Conservation (phyloP, 805 yeast genomes). For the Lipomyces chichibuensis region DNA sequence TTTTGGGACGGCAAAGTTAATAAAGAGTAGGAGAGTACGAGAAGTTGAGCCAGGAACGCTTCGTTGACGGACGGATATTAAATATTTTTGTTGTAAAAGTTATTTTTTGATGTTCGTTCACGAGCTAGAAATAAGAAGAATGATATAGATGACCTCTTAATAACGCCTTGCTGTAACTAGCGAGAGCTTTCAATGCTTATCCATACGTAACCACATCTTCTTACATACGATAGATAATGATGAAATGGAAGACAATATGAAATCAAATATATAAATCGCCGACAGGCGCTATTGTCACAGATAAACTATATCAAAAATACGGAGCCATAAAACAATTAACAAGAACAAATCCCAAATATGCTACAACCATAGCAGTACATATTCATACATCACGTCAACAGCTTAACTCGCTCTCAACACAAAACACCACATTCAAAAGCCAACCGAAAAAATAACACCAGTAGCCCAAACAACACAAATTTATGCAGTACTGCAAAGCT, state of each 20-base stretch:
- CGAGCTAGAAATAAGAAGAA: background rate
- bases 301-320: background rate
- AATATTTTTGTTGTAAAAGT: slow-evolving; percentile 12
- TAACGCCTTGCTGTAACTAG: background rate
- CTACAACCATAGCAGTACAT: background rate
- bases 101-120: background rate
- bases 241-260: background rate
- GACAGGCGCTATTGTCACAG: no score
- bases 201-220: background rate
- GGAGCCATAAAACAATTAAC: background rate
- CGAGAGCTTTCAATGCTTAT: background rate
- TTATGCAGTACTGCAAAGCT: background rate
- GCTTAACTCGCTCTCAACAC: background rate
- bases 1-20: background rate
- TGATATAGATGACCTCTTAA: background rate
- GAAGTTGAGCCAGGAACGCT: background rate
- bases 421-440: background rate
- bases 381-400: background rate
- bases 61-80: slow-evolving; percentile 2
- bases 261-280: background rate
- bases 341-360: slow-evolving; percentile 3
- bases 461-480: background rate
- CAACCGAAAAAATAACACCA: background rate
- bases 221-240: background rate
- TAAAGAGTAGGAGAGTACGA: background rate